Evolutionary conservation across 495 filamentous ascomycete genomes (phyloP), one percentile per base, ranked within the genome.

Genomic region (Penicillium cataractarum): DNA sequence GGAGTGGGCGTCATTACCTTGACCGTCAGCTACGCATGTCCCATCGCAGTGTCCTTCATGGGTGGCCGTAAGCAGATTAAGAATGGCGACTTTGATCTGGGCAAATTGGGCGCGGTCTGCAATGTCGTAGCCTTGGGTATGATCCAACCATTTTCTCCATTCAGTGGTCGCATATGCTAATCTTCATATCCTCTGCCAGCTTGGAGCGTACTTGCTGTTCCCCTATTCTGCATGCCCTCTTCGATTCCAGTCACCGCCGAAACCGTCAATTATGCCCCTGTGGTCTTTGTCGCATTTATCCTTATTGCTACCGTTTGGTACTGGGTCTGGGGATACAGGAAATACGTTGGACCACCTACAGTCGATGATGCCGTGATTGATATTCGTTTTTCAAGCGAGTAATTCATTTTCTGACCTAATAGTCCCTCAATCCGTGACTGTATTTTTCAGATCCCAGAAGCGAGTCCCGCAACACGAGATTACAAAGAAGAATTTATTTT

Each of bases 1-100:
- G 83, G 83, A 17, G 81, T 84, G n/a, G 84, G 83, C 27, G 83
- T 86, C 64, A 86, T 87, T 50, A 79, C 74, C 8, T 64, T 86
- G 54, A 85, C 83, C 0, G 69, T 83, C 37, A 80, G 82, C 50
- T 87, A 87, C 57, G 83, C 76, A 13, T 70, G 72, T 6, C 84
- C 83, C 0, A 84, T 86, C 55, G 71, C 77, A 21, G 77, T 83
- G 10, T 85, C 81, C 39, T 77, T 70, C 24, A 26, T 84, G 65
- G 60, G 78, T 31, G 73, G 80, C 10, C 79, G 83, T 22, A 58
- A 68, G 29, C 78, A 82, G 12, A 77, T 87, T 56, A 74, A 77
- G 46, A 76, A 75, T 12, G 84, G 79, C 33, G 77, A 77, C 37
- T 90, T 86, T 65, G 74, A 82, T 40, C 70, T 89, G 1, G 87